phyloP scores from a whole-genome alignment of 805 yeast species.

The Metschnikowia corniflorae region DNA sequence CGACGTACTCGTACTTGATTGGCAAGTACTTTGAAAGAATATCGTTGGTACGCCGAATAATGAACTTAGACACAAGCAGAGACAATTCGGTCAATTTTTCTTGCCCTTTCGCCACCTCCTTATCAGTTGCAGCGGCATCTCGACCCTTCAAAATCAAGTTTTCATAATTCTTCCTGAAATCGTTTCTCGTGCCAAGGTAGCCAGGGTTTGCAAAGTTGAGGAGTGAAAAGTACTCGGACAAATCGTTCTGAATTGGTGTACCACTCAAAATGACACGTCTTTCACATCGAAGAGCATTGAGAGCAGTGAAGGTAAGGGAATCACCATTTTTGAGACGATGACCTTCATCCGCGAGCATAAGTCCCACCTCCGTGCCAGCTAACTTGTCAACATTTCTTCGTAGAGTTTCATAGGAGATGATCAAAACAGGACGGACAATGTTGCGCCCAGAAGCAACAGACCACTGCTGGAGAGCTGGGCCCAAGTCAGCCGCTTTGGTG shows the following conservation, averaged over 20 bases:
- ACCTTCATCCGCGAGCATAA: slow-evolving; percentile 54
- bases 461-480: slow-evolving; percentile 73
- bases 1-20: slow-evolving; percentile 93
- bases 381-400: slow-evolving; percentile 78
- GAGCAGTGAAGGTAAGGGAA: slow-evolving; percentile 82
- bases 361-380: slow-evolving; percentile 75
- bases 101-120: slow-evolving; percentile 69
- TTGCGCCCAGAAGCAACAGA: slow-evolving; percentile 83
- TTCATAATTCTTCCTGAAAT: slow-evolving; percentile 84
- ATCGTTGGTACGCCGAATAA: slow-evolving; percentile 93
- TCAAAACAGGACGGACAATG: slow-evolving; percentile 88
- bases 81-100: slow-evolving; percentile 66
- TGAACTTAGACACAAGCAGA: slow-evolving; percentile 77
- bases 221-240: slow-evolving; percentile 88
- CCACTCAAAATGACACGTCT: slow-evolving; percentile 92
- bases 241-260: slow-evolving; percentile 94
- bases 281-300: slow-evolving; percentile 77
- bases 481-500: slow-evolving; percentile 66
- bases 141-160: slow-evolving; percentile 76
- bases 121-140: slow-evolving; percentile 84
- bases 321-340: slow-evolving; percentile 65
- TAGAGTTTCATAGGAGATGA: slow-evolving; percentile 90
- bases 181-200: slow-evolving; percentile 74
- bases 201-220: slow-evolving; percentile 95
- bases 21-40: slow-evolving; percentile 91